Evolutionary conservation across 2,329 filamentous ascomycete genomes (phyloP), one percentile per base, ranked within the genome.

Genomic region (Fusarium oxysporum): DNA sequence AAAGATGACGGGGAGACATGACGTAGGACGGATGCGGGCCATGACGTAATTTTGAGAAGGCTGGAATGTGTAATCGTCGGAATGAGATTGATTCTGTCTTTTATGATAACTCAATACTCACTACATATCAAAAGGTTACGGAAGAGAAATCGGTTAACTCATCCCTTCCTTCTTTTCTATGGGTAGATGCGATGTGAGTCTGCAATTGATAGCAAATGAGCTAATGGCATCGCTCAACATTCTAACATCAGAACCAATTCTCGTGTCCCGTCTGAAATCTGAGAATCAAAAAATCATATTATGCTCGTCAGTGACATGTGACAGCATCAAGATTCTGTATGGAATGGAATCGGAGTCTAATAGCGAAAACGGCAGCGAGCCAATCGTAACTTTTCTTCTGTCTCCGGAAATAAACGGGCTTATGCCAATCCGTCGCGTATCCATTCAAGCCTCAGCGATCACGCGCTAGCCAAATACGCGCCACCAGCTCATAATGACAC

Each of bases 1-100:
- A 68, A 38, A n/a, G 30, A 51, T 53, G 58, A 70, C 40, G 8
- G 45, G 3, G 8, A 37, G 28, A 28, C 44, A 69, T 69, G 66
- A 69, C 66, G 66, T 69, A 62, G 37, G 64, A 44, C 23, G 28
- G 13, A 45, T 44, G 65, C 64, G 65, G 57, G 44, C 33, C 16
- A 69, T 69, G 66, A 69, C 66, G 66, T 69, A 69, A 53, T 40
- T 65, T 8, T 0, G 1, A 8, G 9, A 14, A 0, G 8, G 11
- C 9, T 58, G 66, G 66, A 69, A 69, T 69, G 58, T 44, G 21
- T 8, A 58, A 16, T 32, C 21, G 21, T 41, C 5, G 25, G 28
- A 38, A 47, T 48, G n/a, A 35, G 16, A 48, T 25, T 3, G 14
- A 33, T 41, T 38, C 4, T n/a, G 3, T 13, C 5, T 7, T 6